Conservation (phyloP, 139 green algal genomes). For the Trebouxia sp. region DNA sequence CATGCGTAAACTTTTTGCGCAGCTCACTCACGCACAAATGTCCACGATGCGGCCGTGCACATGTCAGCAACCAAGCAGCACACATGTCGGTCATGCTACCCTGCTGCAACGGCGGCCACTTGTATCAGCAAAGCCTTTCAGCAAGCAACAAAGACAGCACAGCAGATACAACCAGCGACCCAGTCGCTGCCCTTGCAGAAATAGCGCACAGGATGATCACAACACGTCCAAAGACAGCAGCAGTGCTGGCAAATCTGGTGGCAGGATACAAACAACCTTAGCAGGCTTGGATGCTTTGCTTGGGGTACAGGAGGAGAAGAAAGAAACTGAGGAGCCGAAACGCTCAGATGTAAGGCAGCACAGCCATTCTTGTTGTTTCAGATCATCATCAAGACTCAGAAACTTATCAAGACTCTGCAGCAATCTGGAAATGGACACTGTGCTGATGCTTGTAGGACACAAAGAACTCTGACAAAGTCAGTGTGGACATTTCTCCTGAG, state of each 20-base stretch:
- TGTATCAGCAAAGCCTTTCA: background rate
- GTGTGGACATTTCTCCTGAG: slow-evolving; percentile 39
- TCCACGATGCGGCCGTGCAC: background rate
- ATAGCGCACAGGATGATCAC: background rate
- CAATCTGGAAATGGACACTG: background rate
- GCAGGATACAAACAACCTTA: slow-evolving; percentile 64
- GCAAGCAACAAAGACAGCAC: background rate
- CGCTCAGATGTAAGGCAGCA: background rate
- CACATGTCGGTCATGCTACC: background rate
- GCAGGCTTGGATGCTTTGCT: slow-evolving; percentile 77
- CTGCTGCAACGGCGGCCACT: background rate
- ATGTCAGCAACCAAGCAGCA: background rate
- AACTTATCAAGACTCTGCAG: background rate
- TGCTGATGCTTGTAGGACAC: background rate
- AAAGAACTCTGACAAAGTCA: background rate
- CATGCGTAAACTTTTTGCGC: background rate
- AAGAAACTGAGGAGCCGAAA: slow-evolving; percentile 34
- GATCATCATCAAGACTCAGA: background rate
- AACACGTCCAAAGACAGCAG: background rate
- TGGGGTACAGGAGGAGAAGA: slow-evolving; percentile 69
- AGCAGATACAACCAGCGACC: background rate
- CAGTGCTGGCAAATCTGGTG: background rate
- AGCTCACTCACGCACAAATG: background rate
- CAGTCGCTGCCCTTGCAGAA: slow-evolving; percentile 2
- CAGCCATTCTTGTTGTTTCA: background rate